Base-by-base conservation (phyloP, 176 grass and related monocot species). In the Hyparrhenia diplandra region DNA sequence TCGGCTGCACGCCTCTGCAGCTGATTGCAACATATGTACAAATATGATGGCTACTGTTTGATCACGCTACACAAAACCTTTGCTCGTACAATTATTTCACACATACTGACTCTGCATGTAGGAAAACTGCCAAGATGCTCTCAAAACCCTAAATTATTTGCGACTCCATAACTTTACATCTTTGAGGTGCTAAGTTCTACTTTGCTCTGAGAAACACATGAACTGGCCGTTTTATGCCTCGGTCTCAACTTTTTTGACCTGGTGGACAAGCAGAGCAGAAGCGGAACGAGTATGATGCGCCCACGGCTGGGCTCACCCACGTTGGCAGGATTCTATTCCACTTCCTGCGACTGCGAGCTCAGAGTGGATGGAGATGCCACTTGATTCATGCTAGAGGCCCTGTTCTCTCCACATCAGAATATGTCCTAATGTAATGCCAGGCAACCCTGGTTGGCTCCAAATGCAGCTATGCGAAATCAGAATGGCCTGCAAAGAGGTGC, bases 61-160 rank as follows among this genome's bases (percentile, higher is more conserved):
- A 62, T 81, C 64, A 82, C 67, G 71, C 57, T 32, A 31, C 28
- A 47, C 10, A 85, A 72, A 85, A 51, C 11, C 47, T 59, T 37
- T 78, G 39, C 64, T 87, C 71, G 73, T 61, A 30, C 27, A n/a
- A n/a, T n/a, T 81, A 55, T 80, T 71, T 81, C 65, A 85, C 65
- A 85, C 71, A 77, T 61, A 84, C 71, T 55, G 51, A 83, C 30
- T 29, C 13, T 24, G 36, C n/a, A 24, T 79, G 21, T 30, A 67
- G 30, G 43, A 62, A 71, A 51, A 47, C 11, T 43, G 64, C 30
- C 30, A 43, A 68, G 36, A 67, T 14, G n/a, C 49, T 23, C n/a
- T 62, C 32, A 52, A 78, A 46, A 28, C 45, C 76, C 4, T 41
- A 60, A 65, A 45, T 62, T 76, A 42, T 30, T 63, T 67, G 55